Conservation (phyloP, 768 basidiomycete species). For the Leucogyrophana mollusca region DNA sequence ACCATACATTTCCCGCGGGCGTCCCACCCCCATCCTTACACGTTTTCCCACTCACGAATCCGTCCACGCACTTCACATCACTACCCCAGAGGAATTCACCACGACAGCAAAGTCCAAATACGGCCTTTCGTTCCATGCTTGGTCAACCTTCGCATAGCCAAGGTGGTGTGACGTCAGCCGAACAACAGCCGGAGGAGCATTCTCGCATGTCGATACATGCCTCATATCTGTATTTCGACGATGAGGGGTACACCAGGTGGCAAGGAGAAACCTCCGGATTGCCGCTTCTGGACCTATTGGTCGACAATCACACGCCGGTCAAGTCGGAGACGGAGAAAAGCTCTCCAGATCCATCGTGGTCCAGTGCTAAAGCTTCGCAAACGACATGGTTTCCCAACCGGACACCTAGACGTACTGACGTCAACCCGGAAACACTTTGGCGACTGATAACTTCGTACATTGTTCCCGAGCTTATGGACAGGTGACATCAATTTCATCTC, state of each 20-base stretch:
- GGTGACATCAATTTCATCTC: slow-evolving; percentile 43
- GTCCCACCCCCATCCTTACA: slow-evolving; percentile 80
- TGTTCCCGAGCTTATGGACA: slow-evolving; percentile 91
- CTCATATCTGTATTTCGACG: slow-evolving; percentile 84
- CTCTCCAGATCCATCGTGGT: slow-evolving; percentile 24
- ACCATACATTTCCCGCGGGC: slow-evolving; percentile 47
- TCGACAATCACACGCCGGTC: slow-evolving; percentile 60
- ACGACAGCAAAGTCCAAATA: slow-evolving; percentile 44
- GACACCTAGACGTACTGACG: slow-evolving; percentile 66
- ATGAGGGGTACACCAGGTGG: slow-evolving; percentile 86
- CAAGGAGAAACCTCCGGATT: slow-evolving; percentile 93
- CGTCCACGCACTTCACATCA: slow-evolving; percentile 71
- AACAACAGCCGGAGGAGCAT: slow-evolving; percentile 55
- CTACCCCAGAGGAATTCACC: slow-evolving; percentile 41
- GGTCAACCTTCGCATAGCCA: slow-evolving; percentile 30
- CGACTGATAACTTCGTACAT: slow-evolving; percentile 83
- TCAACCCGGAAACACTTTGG: slow-evolving; percentile 88
- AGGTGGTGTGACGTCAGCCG: slow-evolving; percentile 25
- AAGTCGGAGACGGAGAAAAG: slow-evolving; percentile 31
- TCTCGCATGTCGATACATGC: slow-evolving; percentile 67
- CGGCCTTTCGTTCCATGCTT: slow-evolving; percentile 41
- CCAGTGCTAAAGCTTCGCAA: slow-evolving; percentile 33
- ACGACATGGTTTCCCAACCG: slow-evolving; percentile 84
- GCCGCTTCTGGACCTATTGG: slow-evolving; percentile 80
- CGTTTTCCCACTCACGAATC: slow-evolving; percentile 76